Percentiles rank a stretch among this genome's conserved stretches.
phyloP scores from a whole-genome alignment of 2,329 filamentous ascomycete genomes.

The Paecilomyces variotii region DNA sequence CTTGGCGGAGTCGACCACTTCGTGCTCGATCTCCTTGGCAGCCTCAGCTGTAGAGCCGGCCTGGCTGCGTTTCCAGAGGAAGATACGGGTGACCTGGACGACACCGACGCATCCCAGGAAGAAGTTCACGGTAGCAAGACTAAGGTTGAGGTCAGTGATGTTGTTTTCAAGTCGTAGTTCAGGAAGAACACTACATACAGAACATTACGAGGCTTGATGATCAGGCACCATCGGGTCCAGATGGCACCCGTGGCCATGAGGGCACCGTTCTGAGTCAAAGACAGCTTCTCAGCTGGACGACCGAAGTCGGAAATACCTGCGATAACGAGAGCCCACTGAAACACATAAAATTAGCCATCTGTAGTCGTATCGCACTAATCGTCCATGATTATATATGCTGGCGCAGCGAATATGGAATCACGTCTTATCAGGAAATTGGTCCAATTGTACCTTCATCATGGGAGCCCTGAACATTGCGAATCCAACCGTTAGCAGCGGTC shows the following conservation, averaged over 20 bases:
- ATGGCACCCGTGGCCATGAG: constrained; percentile 86
- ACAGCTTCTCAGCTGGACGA: constrained; percentile 86
- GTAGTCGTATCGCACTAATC: neutral
- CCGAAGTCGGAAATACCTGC: constrained; percentile 87
- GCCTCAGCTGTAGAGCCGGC: constrained; percentile 40
- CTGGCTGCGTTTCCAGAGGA: constrained; percentile 50
- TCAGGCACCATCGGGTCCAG: constrained; percentile 98
- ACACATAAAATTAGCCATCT: neutral
- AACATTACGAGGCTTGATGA: constrained; percentile 89
- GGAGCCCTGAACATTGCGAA: constrained; percentile 58
- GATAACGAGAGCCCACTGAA: constrained; percentile 81
- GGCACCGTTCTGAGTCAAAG: constrained; percentile 82
- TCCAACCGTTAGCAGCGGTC: constrained; percentile 8
- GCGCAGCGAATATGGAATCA: neutral
- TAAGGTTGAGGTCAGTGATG: constrained; percentile 23
- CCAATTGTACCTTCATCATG: constrained; percentile 67
- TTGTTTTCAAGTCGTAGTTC: neutral
- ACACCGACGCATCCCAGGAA: constrained; percentile 85
- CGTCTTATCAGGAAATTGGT: neutral
- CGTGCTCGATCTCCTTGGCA: constrained; percentile 30
- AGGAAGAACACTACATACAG: constrained; percentile 50
- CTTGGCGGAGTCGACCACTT: constrained; percentile 30
- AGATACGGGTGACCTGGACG: constrained; percentile 72
- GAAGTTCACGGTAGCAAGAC: constrained; percentile 93
- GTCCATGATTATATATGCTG: constrained; percentile 2